Evolutionary conservation across 1,284 basidiomycete species (phyloP).

Genomic region (Papiliotrema fonsecae): DNA sequence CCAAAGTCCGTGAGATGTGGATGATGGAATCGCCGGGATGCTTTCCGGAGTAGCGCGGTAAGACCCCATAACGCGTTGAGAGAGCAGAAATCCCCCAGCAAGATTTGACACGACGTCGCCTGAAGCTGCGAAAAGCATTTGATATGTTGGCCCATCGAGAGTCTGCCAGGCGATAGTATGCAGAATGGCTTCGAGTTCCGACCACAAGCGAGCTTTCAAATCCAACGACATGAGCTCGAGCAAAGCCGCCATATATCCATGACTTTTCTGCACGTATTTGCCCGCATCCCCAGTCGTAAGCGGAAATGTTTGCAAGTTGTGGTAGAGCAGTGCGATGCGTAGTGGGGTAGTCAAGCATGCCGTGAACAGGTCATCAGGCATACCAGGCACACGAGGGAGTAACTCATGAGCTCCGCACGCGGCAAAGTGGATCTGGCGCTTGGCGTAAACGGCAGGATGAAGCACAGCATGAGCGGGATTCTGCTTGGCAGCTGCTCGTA

Average conservation of each 20-base stretch:
- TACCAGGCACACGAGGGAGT: slow-evolving; percentile 22
- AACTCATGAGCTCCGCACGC: slow-evolving; percentile 29
- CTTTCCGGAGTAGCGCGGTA: slow-evolving; percentile 28
- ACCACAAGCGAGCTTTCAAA: slow-evolving; percentile 25
- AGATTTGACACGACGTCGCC: slow-evolving; percentile 27
- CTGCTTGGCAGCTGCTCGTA: slow-evolving; percentile 20
- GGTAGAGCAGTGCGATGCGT: slow-evolving; percentile 24
- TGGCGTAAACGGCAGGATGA: slow-evolving; percentile 29
- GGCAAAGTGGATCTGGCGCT: slow-evolving; percentile 36
- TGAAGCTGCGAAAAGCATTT: slow-evolving; percentile 25
- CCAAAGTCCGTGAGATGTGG: slow-evolving; percentile 28
- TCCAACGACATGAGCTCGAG: slow-evolving; percentile 21
- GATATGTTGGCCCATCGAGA: slow-evolving; percentile 21
- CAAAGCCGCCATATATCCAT: slow-evolving; percentile 23
- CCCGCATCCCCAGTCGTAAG: slow-evolving; percentile 16
- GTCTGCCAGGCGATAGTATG: slow-evolving; percentile 38
- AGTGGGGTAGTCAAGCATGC: slow-evolving; percentile 31
- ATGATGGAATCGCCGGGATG: slow-evolving; percentile 26
- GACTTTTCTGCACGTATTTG: slow-evolving; percentile 9
- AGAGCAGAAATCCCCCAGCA: slow-evolving; percentile 29
- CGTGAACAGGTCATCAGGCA: slow-evolving; percentile 38
- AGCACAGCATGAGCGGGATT: slow-evolving; percentile 22
- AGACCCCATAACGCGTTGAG: slow-evolving; percentile 26
- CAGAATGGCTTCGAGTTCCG: slow-evolving; percentile 28
- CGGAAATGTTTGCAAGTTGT: slow-evolving; percentile 34